These are phyloP conservation scores for Erodium chrysanthum DNA, from an alignment of 441 rosid species.

Conservation along the genomic window DNA sequence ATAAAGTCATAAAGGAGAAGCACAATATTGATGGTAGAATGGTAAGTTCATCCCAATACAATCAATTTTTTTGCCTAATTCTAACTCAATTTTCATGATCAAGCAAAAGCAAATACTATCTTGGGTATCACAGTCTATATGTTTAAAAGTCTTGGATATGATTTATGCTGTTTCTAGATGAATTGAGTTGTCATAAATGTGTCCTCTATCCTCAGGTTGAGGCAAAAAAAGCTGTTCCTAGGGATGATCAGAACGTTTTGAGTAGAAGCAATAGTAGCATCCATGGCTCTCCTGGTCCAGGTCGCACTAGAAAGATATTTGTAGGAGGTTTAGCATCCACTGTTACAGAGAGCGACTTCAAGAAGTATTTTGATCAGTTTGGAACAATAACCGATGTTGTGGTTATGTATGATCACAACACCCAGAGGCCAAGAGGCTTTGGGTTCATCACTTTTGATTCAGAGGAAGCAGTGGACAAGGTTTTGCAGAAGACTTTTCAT, in stretches of 20 bases:
- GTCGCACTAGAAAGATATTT: conserved; percentile 75
- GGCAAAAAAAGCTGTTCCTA: conserved; percentile 92
- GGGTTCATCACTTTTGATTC: too few relatives aligned
- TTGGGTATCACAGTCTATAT: too few relatives aligned
- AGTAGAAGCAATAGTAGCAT: conserved; percentile 54
- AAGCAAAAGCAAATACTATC: neutral
- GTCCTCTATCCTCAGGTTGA: conserved; percentile 50
- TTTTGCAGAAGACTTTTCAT: too few relatives aligned
- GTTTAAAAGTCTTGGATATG: neutral
- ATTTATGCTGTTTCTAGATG: neutral
- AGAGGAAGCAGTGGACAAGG: too few relatives aligned
- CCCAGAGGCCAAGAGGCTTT: too few relatives aligned
- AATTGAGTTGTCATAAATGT: conserved; percentile 19
- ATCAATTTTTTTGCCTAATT: too few relatives aligned
- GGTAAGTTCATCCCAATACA: conserved; percentile 31
- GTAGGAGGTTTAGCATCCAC: conserved; percentile 95
- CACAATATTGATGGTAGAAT: conserved; percentile 86
- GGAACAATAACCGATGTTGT: too few relatives aligned
- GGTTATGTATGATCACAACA: too few relatives aligned
- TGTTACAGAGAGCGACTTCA: conserved; percentile 77
- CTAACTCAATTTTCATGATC: neutral
- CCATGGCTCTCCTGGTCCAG: conserved; percentile 77
- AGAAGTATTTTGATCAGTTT: conserved; percentile 39
- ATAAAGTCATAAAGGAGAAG: conserved; percentile 64
- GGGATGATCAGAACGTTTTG: conserved; percentile 33